Base-by-base conservation (phyloP, 2,329 filamentous ascomycete species). In the Calonectria pauciramosa region DNA sequence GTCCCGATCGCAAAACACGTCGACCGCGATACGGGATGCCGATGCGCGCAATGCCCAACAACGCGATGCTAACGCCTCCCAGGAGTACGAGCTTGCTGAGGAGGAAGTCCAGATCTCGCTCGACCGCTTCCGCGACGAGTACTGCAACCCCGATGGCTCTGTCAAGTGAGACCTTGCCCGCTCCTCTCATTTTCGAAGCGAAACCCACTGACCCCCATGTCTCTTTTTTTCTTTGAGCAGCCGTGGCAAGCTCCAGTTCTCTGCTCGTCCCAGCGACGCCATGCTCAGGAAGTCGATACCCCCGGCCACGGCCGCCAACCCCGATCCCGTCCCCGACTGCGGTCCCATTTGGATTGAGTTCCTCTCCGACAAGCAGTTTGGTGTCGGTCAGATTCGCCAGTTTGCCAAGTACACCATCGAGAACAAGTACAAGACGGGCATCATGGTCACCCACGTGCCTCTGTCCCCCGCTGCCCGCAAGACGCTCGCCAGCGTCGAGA, bases 291-390 rank as follows among this genome's bases (percentile, higher is more conserved):
- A 96, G 85, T 95, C 95, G 89, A 95, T 94, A 4, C 92, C 93
- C 10, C 91, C 94, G 9, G 89, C 93, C 28, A 94, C 93, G 75
- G 87, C 91, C 78, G 87, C 88, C 79, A 93, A 95, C 84, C 94
- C 94, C 56, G 90, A 94, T 82, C 94, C 94, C 47, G 88, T 89
- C 67, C 89, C 94, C 69, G 93, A 95, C 81, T 94, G 96, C 84
- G 97, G 97, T 83, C 94, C 93, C 70, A 94, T 99, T 88, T 98
- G 95, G 91, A 91, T 99, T 82, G 96, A 99, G 87, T 99, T 99
- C 89, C 94, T 95, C 83, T 88, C 91, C 78, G 95, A 97, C 79
- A 88, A 93, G 77, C 91, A 90, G 71, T 93, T 99, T 74, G 97
- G 97, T 80, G 95, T 98, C 83, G 96, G 96, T 87, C 95, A 98